Conservation (phyloP, 768 basidiomycete genomes). For the Trichaptum fuscoviolaceum region DNA sequence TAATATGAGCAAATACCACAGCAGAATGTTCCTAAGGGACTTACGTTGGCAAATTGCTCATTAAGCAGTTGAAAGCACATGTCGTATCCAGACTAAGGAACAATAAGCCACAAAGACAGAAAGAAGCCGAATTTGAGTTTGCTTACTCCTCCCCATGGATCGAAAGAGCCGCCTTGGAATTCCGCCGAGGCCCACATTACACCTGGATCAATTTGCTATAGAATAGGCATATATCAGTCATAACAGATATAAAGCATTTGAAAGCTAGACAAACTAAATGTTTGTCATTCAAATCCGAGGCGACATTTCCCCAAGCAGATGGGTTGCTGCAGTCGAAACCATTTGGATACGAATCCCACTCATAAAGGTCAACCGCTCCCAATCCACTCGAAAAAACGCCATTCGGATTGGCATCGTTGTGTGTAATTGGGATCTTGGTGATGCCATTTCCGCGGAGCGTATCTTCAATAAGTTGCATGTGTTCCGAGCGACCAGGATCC, state of each 20-base stretch:
- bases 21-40: constrained; percentile 22
- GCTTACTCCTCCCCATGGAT: constrained; percentile 21
- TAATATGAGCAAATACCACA: constrained; percentile 25
- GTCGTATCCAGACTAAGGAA: constrained; percentile 20
- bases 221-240: neutral
- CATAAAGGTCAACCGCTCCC: constrained; percentile 19
- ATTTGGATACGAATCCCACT: constrained; percentile 20
- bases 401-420: constrained; percentile 16
- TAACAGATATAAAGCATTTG: constrained; percentile 18
- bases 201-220: constrained; percentile 15
- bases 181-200: constrained; percentile 17
- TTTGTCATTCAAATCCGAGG: constrained; percentile 9
- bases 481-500: constrained; percentile 16
- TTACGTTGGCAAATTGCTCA: constrained; percentile 22
- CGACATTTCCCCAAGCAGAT: constrained; percentile 12
- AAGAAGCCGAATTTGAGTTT: neutral
- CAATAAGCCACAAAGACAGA: neutral
- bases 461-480: constrained; percentile 19
- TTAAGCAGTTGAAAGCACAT: constrained; percentile 18
- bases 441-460: constrained; percentile 17
- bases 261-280: constrained; percentile 14
- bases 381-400: constrained; percentile 17
- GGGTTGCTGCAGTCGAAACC: constrained; percentile 19
- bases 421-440: constrained; percentile 17
- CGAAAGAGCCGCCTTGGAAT: constrained; percentile 20